phyloP scores from a whole-genome alignment of 1,284 basidiomycete genomes.

The Gymnopus androsaceus region DNA sequence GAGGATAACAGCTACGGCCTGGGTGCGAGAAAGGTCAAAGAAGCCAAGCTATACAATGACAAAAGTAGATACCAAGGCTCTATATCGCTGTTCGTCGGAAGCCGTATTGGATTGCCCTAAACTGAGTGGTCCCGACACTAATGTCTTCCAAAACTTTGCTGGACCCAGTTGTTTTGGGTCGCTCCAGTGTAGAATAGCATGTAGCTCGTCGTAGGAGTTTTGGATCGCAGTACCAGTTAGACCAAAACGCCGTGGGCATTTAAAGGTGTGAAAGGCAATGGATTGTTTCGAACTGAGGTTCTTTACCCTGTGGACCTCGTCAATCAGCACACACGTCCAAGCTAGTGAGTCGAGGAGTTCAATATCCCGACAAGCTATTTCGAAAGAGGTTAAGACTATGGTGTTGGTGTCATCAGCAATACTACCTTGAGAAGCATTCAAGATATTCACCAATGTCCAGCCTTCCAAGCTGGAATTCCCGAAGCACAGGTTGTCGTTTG shows the following conservation, averaged over 20 bases:
- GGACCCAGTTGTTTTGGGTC: conserved; percentile 72
- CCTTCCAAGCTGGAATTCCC: conserved; percentile 72
- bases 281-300: conserved; percentile 68
- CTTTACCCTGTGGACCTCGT: conserved; percentile 84
- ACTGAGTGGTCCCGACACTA: conserved; percentile 66
- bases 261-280: conserved; percentile 63
- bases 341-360: conserved; percentile 61
- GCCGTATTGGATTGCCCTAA: conserved; percentile 69
- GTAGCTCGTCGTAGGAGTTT: conserved; percentile 82
- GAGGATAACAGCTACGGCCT: conserved; percentile 61
- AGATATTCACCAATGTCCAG: conserved; percentile 66
- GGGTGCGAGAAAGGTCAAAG: background rate
- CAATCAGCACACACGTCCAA: conserved; percentile 74
- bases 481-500: conserved; percentile 54
- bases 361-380: conserved; percentile 68
- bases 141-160: conserved; percentile 67
- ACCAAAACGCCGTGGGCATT: conserved; percentile 68
- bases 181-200: conserved; percentile 82
- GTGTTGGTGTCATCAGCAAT: conserved; percentile 14
- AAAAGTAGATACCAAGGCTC: conserved; percentile 46
- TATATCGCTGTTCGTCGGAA: conserved; percentile 60
- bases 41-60: too few species aligned
- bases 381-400: conserved; percentile 73
- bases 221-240: conserved; percentile 86
- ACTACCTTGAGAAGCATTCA: background rate